Evolutionary conservation across 192 early-diverging fungal species (phyloP).

Genomic region (Dissophora globulifera): DNA sequence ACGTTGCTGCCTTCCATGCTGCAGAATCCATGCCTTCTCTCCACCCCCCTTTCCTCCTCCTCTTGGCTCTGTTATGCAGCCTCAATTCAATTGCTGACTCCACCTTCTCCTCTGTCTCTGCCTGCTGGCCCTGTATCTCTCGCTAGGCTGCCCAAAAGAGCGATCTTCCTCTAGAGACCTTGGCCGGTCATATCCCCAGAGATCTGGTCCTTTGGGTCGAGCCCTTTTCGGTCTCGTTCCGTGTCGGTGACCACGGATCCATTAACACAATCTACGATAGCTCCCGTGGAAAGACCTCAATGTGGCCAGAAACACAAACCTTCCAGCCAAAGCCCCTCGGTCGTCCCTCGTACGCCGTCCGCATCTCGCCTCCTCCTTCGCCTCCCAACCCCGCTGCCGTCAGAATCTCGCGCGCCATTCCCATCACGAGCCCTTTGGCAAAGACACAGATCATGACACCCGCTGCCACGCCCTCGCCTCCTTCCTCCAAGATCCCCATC

Average conservation of each 20-base stretch:
- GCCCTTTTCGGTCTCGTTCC: conserved; percentile 76
- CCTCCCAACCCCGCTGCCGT: conserved; percentile 21
- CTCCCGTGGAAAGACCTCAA: conserved; percentile 54
- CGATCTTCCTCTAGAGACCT: conserved; percentile 53
- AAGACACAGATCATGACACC: conserved; percentile 44
- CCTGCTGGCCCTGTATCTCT: neutral
- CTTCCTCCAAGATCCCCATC: conserved; percentile 43
- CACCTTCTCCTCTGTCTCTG: neutral
- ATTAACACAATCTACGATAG: conserved; percentile 73
- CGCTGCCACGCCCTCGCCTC: conserved; percentile 25
- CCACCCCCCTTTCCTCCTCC: neutral
- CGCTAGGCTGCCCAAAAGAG: conserved; percentile 62
- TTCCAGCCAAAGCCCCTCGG: conserved; percentile 18
- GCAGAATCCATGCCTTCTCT: neutral
- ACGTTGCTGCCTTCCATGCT: conserved; percentile 1
- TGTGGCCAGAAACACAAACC: conserved; percentile 18
- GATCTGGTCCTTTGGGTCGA: conserved; percentile 81
- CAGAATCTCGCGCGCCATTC: conserved; percentile 38
- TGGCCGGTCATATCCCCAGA: conserved; percentile 68
- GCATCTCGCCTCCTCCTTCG: conserved; percentile 47
- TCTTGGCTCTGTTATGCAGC: neutral
- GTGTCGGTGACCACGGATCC: conserved; percentile 76
- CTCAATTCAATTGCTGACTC: neutral
- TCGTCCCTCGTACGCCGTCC: conserved; percentile 38
- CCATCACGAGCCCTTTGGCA: conserved; percentile 43